phyloP scores from a whole-genome alignment of 805 yeast species.

The Saturnispora besseyi region DNA sequence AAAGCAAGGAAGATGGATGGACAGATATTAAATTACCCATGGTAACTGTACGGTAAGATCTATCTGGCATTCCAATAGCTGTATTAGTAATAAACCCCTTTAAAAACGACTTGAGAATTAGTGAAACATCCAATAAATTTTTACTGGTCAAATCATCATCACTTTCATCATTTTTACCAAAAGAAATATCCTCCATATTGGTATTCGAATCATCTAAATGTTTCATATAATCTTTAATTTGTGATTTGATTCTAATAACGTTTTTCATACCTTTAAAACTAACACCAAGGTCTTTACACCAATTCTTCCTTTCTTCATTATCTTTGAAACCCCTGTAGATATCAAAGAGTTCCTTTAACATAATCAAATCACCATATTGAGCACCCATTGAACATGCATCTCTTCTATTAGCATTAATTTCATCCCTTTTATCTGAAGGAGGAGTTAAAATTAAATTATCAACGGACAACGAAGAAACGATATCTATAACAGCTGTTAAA shows the following conservation, averaged over 20 bases:
- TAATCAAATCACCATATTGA: slow-evolving; percentile 71
- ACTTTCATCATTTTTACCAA: slow-evolving; percentile 25
- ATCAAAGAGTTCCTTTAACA: slow-evolving; percentile 71
- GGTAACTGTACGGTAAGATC: slow-evolving; percentile 79
- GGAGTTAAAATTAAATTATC: slow-evolving; percentile 82
- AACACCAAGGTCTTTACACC: slow-evolving; percentile 77
- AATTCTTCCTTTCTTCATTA: slow-evolving; percentile 50
- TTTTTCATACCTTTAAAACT: slow-evolving; percentile 74
- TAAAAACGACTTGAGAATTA: slow-evolving; percentile 68
- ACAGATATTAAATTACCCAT: slow-evolving; percentile 79
- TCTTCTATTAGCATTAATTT: slow-evolving; percentile 65
- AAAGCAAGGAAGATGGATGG: slow-evolving; percentile 84
- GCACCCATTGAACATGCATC: slow-evolving; percentile 64
- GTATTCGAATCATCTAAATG: slow-evolving; percentile 30
- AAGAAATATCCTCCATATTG: slow-evolving; percentile 22
- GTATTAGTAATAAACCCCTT: slow-evolving; percentile 80
- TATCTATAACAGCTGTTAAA: slow-evolving; percentile 66
- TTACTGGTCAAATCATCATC: slow-evolving; percentile 16
- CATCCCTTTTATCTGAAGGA: slow-evolving; percentile 72
- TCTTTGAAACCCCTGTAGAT: slow-evolving; percentile 39
- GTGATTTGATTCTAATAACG: slow-evolving; percentile 66
- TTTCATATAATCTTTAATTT: slow-evolving; percentile 61
- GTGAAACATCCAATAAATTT: slow-evolving; percentile 40
- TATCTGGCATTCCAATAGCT: slow-evolving; percentile 91
- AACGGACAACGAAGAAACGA: slow-evolving; percentile 86